These are phyloP conservation scores for Blepharisma undulans DNA, from an alignment of 169 alveolate genomes.

Conservation along the genomic window DNA sequence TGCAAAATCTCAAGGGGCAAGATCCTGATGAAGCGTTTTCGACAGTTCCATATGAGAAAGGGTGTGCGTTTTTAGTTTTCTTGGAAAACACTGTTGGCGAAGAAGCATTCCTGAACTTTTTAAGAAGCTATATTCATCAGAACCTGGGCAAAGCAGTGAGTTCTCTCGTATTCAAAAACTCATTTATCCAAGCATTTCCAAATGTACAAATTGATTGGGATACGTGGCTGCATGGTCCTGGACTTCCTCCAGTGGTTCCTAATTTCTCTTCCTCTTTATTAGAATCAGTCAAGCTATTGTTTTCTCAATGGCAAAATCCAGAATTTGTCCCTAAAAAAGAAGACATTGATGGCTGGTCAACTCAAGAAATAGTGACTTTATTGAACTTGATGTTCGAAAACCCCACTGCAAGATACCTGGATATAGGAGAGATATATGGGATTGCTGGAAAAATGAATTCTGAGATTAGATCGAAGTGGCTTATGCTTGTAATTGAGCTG, in stretches of 20 bases:
- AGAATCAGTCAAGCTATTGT: slow-evolving; percentile 30
- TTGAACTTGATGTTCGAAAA: background rate
- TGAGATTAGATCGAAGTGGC: slow-evolving; percentile 53
- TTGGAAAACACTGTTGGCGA: slow-evolving; percentile 75
- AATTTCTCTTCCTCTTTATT: slow-evolving; percentile 18
- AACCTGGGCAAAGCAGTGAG: slow-evolving; percentile 48
- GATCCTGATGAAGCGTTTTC: slow-evolving; percentile 89
- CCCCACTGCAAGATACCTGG: background rate
- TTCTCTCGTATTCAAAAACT: slow-evolving; percentile 48
- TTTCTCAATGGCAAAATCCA: slow-evolving; percentile 13
- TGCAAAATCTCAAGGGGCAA: slow-evolving; percentile 66
- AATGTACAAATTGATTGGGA: slow-evolving; percentile 52
- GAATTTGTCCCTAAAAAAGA: slow-evolving; percentile 40
- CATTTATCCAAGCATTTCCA: slow-evolving; percentile 35
- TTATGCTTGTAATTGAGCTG: background rate
- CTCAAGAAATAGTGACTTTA: slow-evolving; percentile 35
- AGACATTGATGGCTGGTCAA: slow-evolving; percentile 37
- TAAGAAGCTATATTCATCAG: slow-evolving; percentile 58
- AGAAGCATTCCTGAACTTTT: slow-evolving; percentile 57
- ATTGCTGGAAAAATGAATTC: slow-evolving; percentile 28
- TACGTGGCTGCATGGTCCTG: slow-evolving; percentile 52
- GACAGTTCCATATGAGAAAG: slow-evolving; percentile 84
- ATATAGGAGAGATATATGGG: slow-evolving; percentile 28
- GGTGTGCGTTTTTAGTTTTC: slow-evolving; percentile 53
- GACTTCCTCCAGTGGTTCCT: slow-evolving; percentile 45